These are phyloP conservation scores for Mesostigma viride DNA, from an alignment of 139 green algal species.

Conservation along the genomic window DNA sequence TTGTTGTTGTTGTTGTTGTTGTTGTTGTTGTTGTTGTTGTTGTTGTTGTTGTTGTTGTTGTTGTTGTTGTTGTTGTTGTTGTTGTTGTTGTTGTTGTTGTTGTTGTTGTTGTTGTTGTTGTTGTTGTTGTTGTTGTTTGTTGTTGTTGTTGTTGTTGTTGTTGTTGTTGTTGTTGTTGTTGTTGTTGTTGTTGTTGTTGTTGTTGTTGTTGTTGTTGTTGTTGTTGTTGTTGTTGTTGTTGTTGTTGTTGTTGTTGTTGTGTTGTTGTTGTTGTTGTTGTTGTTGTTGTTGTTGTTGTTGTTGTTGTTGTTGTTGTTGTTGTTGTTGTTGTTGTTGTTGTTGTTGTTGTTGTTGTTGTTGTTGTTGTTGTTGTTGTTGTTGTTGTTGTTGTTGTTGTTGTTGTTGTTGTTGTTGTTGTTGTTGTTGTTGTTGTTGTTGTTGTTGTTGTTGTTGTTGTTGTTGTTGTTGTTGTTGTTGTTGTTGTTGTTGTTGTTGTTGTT, in stretches of 20 bases:
- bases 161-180: neutral
- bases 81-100: neutral
- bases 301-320: neutral
- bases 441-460: no score
- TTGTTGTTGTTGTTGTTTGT: no score
- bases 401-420: no score
- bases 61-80: neutral
- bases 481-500: no score
- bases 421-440: no score
- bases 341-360: neutral
- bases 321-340: neutral
- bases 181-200: neutral
- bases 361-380: neutral
- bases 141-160: no score
- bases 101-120: neutral
- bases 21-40: neutral
- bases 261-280: neutral
- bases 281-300: neutral
- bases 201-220: neutral
- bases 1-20: neutral
- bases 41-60: neutral
- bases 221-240: constrained; percentile 3
- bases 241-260: no score
- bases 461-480: no score
- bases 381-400: no score